These are phyloP conservation scores for Metarhizium robertsii DNA, from an alignment of 2,329 filamentous ascomycete genomes.

Conservation along the genomic window DNA sequence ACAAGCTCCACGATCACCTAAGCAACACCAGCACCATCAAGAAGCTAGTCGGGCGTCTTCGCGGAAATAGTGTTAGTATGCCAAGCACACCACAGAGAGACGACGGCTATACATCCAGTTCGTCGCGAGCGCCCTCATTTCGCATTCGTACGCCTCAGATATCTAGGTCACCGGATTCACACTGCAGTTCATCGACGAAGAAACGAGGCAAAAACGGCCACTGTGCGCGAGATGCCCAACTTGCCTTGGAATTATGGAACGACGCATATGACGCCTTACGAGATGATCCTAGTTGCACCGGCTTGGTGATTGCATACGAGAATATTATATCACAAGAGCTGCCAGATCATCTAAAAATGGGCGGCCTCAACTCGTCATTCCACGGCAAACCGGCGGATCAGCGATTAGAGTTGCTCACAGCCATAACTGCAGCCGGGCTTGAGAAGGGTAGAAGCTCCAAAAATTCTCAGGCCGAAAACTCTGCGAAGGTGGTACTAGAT, in stretches of 20 bases:
- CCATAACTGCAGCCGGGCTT: conserved; percentile 21
- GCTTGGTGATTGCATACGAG: conserved; percentile 26
- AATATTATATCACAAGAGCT: conserved; percentile 25
- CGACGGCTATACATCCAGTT: background rate
- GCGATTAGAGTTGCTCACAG: conserved; percentile 18
- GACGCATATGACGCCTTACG: conserved; percentile 24
- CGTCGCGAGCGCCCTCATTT: background rate
- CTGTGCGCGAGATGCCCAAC: conserved; percentile 1
- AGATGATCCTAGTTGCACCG: conserved; percentile 17
- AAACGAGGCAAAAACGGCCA: background rate
- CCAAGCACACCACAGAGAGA: background rate
- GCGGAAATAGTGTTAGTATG: conserved; percentile 4
- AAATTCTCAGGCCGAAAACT: conserved; percentile 17
- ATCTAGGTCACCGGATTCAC: conserved; percentile 1
- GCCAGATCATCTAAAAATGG: conserved; percentile 21
- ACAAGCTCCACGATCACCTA: background rate
- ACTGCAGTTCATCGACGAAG: background rate
- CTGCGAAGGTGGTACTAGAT: conserved; percentile 19
- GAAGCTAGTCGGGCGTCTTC: conserved; percentile 10
- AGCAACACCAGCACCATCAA: background rate
- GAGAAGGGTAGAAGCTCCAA: conserved; percentile 18
- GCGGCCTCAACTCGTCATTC: conserved; percentile 16
- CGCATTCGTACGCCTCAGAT: background rate
- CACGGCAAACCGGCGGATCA: conserved; percentile 15
- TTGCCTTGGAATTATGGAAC: conserved; percentile 23